phyloP scores from a whole-genome alignment of 805 yeast genomes.

The Metschnikowia amazonensis region DNA sequence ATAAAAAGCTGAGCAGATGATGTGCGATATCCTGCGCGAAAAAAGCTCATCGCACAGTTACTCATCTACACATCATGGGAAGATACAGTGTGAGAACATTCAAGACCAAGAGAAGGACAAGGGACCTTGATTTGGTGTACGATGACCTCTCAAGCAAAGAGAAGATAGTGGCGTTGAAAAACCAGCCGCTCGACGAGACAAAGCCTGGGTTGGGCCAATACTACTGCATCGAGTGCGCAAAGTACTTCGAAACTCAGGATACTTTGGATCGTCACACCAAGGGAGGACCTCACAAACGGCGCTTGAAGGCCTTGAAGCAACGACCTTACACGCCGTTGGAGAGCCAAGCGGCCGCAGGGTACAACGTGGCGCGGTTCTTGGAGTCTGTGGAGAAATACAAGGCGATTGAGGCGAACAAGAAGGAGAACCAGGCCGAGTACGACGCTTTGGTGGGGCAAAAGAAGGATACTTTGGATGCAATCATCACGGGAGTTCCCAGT shows the following conservation, averaged over 20 bases:
- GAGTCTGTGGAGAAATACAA: slow-evolving; percentile 60
- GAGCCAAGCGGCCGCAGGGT: slow-evolving; percentile 87
- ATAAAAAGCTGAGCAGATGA: too few relatives aligned
- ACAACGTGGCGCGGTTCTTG: slow-evolving; percentile 63
- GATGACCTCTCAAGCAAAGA: slow-evolving; percentile 66
- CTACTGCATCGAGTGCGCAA: slow-evolving; percentile 92
- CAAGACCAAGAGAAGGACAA: slow-evolving; percentile 83
- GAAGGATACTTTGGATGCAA: slow-evolving; percentile 38
- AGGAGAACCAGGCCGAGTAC: slow-evolving; percentile 43
- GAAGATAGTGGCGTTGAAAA: slow-evolving; percentile 60
- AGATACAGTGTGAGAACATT: slow-evolving; percentile 82
- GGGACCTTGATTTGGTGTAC: slow-evolving; percentile 79
- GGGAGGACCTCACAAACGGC: slow-evolving; percentile 79
- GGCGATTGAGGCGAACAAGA: slow-evolving; percentile 35
- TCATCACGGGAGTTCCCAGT: slow-evolving; percentile 28
- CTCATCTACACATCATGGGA: slow-evolving; percentile 52
- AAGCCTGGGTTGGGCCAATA: slow-evolving; percentile 93
- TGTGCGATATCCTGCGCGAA: background rate
- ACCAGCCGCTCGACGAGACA: slow-evolving; percentile 84
- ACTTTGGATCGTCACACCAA: slow-evolving; percentile 71
- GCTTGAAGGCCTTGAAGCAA: slow-evolving; percentile 68
- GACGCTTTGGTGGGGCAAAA: slow-evolving; percentile 32
- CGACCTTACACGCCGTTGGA: slow-evolving; percentile 87
- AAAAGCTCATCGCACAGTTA: slow-evolving; percentile 1
- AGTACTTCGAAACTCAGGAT: slow-evolving; percentile 75